Evolutionary conservation across 331 rosid genomes (phyloP), one percentile per base, ranked within the genome.

Genomic region (Stylosanthes scabra): DNA sequence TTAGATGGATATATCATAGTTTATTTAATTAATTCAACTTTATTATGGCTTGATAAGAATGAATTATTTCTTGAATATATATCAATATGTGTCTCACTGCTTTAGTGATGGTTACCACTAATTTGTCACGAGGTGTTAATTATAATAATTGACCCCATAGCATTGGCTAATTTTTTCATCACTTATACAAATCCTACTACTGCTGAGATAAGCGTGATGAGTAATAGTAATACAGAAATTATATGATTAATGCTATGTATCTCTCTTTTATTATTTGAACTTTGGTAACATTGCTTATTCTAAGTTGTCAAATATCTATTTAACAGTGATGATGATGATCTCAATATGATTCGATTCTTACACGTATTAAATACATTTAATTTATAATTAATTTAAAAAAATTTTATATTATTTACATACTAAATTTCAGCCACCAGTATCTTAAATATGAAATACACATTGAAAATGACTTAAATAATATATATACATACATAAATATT

Each of bases 331-430:
- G 60, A 65, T 78, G 81, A 67, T 85, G 83, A 85, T 51, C 66
- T 88, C 86, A 88, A 42, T 14, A 34, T 83, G 88, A 88, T 81
- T 71, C 68, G 16, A 9, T 71, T 59, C 73, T 85, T 78, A 78
- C 72, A 76, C 62, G n/a, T n/a, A 59, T 20, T 20, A 20, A 20
- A 20, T 20, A 20, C 25, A 20, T 20, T 20, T 20, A 20, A 20
- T 20, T 20, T 20, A 20, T 20, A 20, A 20, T 20, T 0, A 20
- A 0, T 20, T 20, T 20, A n/a, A n/a, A n/a, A n/a, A n/a, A n/a
- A n/a, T 20, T 20, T 20, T 20, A 20, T 20, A 20, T 20, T 20
- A 20, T 20, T 20, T 20, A 20, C 25, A 20, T 20, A 20, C 1
- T 20, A 20, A 20, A 20, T 0, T 20, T 20, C 25, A 20, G 1